Base-by-base conservation (phyloP, 2,329 filamentous ascomycete species). In the Botrytis elliptica region DNA sequence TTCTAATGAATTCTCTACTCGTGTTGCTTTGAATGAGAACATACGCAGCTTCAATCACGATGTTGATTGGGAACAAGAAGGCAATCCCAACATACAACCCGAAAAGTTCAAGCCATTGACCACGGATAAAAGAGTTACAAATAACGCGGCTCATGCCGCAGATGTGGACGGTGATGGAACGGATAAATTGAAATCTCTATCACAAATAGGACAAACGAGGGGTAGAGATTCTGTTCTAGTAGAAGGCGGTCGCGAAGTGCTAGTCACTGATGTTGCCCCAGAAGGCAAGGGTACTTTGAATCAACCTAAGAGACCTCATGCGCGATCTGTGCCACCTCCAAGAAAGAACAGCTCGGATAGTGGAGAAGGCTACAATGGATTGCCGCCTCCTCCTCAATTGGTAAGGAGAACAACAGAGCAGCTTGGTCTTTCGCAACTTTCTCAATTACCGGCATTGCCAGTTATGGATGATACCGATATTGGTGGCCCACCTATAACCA, bases 161-260 rank as follows among this genome's bases (percentile, higher is more conserved):
- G 95, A 98, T 79, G 90, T 97, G 36, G 90, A 91, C 71, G 95
- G 95, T 0, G 89, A 91, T 74, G 94, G 94, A 1, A 79, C 85
- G 6, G 95, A 98, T 80, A 89, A 91, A 72, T 93, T 95, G 90
- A 90, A 90, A 75, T 84, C 84, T 38, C 88, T 92, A 33, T 86
- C 91, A 76, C 84, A 88, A 75, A 85, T 87, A 49, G 91, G 90
- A 4, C 79, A 88, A 38, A 89, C 89, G 67, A 85, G 85, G 57
- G 92, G 89, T 4, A 89, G 93, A 70, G 94, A 97, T 81, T 92
- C 93, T 0, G 85, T 89, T 36, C 84, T 95, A 33, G 83, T 92
- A 63, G 85, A 88, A 73, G 87, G 90, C 64, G 87, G 89, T 25
- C 89, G 88, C 66, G 95, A 98, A 81, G 89, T 95, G 10, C 85